Percentiles rank a stretch among this genome's conserved stretches.
Conservation (phyloP, 306 rosid species). For the Spatholobus suberectus region DNA sequence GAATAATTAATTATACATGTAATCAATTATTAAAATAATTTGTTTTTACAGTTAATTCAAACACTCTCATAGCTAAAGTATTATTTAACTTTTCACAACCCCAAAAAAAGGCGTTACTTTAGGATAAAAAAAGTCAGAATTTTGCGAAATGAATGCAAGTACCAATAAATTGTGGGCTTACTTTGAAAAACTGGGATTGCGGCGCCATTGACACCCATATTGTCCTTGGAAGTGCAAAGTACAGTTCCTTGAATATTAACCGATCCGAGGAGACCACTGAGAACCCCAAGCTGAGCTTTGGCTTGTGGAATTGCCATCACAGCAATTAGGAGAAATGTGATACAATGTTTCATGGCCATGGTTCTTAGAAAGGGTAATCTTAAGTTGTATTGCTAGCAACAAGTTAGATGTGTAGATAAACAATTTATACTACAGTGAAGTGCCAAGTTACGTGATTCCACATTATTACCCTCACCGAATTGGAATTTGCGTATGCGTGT, state of each 20-base stretch:
- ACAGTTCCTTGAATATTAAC: slow-evolving; percentile 42
- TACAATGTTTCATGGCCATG: slow-evolving; percentile 22
- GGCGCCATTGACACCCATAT: neutral
- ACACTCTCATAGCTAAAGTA: neutral
- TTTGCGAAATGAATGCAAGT: neutral
- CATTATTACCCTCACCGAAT: slow-evolving; percentile 15
- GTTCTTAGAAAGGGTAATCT: neutral
- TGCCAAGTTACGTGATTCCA: neutral
- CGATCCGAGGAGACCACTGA: slow-evolving; percentile 27
- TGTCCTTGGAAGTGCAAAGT: slow-evolving; percentile 40
- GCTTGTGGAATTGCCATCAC: slow-evolving; percentile 29
- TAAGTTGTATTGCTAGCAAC: neutral
- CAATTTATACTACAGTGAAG: slow-evolving; percentile 35
- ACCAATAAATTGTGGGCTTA: slow-evolving; percentile 30
- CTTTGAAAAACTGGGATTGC: slow-evolving; percentile 37
- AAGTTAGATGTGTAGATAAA: neutral
- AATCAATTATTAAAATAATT: no score
- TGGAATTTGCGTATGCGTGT: slow-evolving; percentile 32
- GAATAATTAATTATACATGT: no score
- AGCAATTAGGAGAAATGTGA: slow-evolving; percentile 10
- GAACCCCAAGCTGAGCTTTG: slow-evolving; percentile 37
- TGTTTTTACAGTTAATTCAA: neutral
- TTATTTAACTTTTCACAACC: no score
- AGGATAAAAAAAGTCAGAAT: neutral
- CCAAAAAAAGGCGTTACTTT: no score